Evolutionary conservation across 2,329 filamentous ascomycete genomes (phyloP).

Genomic region (Ophiostoma tasmaniense): DNA sequence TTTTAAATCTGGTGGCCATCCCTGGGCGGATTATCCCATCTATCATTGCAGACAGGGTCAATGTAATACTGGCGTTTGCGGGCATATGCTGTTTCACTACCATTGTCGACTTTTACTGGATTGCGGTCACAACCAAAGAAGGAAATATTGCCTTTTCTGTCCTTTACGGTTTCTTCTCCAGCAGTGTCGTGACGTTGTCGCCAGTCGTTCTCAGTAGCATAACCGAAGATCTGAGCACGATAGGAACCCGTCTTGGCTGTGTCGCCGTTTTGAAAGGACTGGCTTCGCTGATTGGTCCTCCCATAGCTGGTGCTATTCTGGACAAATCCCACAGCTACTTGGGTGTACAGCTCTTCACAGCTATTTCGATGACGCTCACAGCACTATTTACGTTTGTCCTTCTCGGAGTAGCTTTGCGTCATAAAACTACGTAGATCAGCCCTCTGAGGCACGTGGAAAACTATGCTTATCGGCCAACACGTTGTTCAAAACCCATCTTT

Average conservation of each 20-base stretch:
- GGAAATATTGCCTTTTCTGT: constrained; percentile 28
- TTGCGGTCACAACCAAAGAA: constrained; percentile 25
- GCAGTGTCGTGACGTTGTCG: constrained; percentile 22
- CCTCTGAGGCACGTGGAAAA: too few species aligned
- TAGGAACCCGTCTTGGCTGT: constrained; percentile 17
- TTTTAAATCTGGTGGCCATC: constrained; percentile 29
- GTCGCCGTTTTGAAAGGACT: constrained; percentile 13
- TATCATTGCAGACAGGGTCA: constrained; percentile 27
- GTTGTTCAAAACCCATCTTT: too few species aligned
- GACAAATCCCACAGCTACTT: constrained; percentile 11
- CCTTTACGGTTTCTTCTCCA: constrained; percentile 27
- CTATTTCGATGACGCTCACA: constrained; percentile 7
- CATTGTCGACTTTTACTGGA: constrained; percentile 28
- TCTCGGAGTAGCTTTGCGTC: not conserved
- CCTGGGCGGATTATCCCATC: constrained; percentile 28
- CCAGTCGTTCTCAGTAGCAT: constrained; percentile 16
- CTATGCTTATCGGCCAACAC: too few species aligned
- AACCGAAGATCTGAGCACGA: constrained; percentile 14
- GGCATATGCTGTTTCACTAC: constrained; percentile 24
- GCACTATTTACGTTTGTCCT: not conserved
- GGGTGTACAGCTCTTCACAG: constrained; percentile 18
- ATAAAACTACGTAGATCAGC: not conserved
- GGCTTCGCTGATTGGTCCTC: constrained; percentile 15
- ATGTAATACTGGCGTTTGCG: constrained; percentile 28
- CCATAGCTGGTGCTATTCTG: constrained; percentile 17